Percentiles rank a stretch among this genome's conserved stretches.
These are phyloP conservation scores for Harrya chromipes DNA, from an alignment of 768 basidiomycete genomes.

Conservation along the genomic window DNA sequence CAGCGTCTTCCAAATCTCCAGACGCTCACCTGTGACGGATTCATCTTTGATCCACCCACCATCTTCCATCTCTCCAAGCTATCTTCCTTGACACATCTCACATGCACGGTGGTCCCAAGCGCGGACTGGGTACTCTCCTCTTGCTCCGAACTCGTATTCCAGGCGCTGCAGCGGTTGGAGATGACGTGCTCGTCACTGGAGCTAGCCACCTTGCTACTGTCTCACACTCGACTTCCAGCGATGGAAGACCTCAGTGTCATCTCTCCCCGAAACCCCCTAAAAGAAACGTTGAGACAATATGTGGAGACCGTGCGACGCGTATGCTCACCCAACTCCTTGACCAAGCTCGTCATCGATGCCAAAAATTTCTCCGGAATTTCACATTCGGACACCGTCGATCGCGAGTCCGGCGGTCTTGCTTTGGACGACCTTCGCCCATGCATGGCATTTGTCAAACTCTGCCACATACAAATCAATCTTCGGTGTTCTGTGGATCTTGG, in stretches of 20 bases:
- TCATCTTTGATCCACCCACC: too few species aligned
- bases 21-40: too few species aligned
- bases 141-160: not conserved
- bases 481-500: not conserved
- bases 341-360: too few species aligned
- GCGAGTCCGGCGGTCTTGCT: not conserved
- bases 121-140: too few species aligned
- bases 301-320: not conserved
- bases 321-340: not conserved
- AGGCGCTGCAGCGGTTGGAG: constrained; percentile 1
- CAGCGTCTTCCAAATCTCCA: too few species aligned
- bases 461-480: constrained; percentile 1
- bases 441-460: not conserved
- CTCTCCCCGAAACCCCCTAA: not conserved
- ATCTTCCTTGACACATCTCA: too few species aligned
- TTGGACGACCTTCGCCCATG: not conserved
- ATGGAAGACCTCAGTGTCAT: not conserved
- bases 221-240: not conserved
- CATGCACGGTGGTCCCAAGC: too few species aligned
- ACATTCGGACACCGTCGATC: too few species aligned
- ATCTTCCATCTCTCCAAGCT: too few species aligned
- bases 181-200: not conserved
- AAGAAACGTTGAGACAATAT: not conserved
- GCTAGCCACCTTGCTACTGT: not conserved
- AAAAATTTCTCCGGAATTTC: too few species aligned